A percentile compares a stretch with the other conserved stretches of the same genome.
These are phyloP conservation scores for Pontederia crassipes DNA, from an alignment of 176 grass and related monocot species.

Conservation along the genomic window DNA sequence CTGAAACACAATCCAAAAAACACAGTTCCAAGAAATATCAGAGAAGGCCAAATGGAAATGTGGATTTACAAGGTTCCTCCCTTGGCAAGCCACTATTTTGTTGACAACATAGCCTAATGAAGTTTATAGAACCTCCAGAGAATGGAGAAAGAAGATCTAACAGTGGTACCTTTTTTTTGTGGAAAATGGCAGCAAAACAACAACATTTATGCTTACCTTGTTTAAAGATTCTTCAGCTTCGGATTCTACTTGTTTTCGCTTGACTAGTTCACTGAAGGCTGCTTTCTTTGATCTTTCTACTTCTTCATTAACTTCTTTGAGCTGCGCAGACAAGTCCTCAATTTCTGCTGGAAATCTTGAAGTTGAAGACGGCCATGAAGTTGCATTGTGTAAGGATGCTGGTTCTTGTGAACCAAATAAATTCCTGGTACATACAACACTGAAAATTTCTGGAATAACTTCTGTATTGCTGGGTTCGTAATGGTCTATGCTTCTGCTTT, in stretches of 20 bases:
- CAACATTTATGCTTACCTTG: constrained; percentile 34
- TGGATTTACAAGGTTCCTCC: too few relatives aligned
- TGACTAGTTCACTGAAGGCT: constrained; percentile 71
- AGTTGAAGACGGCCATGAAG: constrained; percentile 33
- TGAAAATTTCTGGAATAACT: constrained; percentile 19
- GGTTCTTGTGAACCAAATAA: constrained; percentile 26
- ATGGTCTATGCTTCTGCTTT: constrained; percentile 15
- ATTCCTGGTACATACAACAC: constrained; percentile 15
- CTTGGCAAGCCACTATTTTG: too few relatives aligned
- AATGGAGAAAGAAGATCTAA: too few relatives aligned
- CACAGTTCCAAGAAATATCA: too few relatives aligned
- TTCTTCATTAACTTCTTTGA: constrained; percentile 50
- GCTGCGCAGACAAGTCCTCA: constrained; percentile 30
- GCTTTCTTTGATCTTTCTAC: constrained; percentile 54
- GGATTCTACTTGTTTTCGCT: constrained; percentile 59
- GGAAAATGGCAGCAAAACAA: background rate
- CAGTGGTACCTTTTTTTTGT: background rate
- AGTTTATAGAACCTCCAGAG: too few relatives aligned
- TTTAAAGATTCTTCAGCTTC: constrained; percentile 34
- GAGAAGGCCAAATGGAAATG: too few relatives aligned
- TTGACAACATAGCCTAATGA: too few relatives aligned
- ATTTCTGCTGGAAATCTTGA: constrained; percentile 18
- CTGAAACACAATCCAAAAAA: too few relatives aligned
- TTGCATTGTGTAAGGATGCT: constrained; percentile 17
- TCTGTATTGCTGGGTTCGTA: constrained; percentile 13